phyloP scores from a whole-genome alignment of 345 rosid species.

The Lepidium africanum region DNA sequence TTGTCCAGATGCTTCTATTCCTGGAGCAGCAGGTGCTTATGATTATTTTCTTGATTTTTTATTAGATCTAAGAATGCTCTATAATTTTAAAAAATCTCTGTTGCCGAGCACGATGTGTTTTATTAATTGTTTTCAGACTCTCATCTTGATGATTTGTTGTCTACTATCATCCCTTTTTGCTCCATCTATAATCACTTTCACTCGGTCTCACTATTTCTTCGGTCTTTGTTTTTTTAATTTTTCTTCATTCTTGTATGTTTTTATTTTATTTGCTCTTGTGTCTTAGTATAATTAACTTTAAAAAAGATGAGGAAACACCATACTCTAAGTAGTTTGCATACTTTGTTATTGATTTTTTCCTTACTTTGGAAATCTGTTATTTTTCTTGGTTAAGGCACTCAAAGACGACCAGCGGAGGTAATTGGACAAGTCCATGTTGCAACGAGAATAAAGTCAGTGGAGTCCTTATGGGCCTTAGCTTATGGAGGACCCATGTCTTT shows the following conservation, averaged over 20 bases:
- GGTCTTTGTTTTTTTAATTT: too few relatives aligned
- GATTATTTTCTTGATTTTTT: neutral
- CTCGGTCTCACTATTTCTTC: neutral
- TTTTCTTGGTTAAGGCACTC: conserved; percentile 44
- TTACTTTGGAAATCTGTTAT: neutral
- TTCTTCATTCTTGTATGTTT: neutral
- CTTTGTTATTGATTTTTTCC: neutral
- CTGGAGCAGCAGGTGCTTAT: conserved; percentile 77
- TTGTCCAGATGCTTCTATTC: conserved; percentile 92
- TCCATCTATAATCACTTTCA: neutral
- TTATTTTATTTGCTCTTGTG: neutral
- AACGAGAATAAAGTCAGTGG: conserved; percentile 68
- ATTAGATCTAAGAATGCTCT: neutral
- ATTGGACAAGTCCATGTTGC: conserved; percentile 98
- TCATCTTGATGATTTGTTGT: neutral
- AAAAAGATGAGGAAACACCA: neutral
- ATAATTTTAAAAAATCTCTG: neutral
- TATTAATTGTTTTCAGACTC: neutral
- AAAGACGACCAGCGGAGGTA: conserved; percentile 89
- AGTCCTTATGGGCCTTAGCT: conserved; percentile 92
- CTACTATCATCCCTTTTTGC: neutral
- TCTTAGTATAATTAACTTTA: neutral
- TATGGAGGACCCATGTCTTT: conserved; percentile 95
- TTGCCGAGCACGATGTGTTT: neutral
- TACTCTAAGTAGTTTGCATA: neutral